phyloP scores from a whole-genome alignment of 805 yeast genomes.

The Metschnikowia sp. region DNA sequence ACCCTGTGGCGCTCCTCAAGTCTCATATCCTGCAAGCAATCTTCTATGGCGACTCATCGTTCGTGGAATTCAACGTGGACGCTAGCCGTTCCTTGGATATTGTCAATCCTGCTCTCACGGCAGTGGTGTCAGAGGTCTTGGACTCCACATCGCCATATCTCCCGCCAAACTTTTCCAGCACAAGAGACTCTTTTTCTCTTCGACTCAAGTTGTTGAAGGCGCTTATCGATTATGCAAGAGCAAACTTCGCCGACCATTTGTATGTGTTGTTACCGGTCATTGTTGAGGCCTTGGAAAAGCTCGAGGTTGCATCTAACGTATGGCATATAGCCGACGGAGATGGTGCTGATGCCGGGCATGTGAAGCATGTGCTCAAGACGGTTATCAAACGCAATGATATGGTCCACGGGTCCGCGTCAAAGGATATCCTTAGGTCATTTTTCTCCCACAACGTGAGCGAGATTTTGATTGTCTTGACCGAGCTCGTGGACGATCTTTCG shows the following conservation, averaged over 20 bases:
- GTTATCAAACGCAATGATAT: constrained; percentile 9
- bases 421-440: constrained; percentile 25
- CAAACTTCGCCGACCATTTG: constrained; percentile 43
- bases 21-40: constrained; percentile 84
- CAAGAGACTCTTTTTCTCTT: constrained; percentile 48
- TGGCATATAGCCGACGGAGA: constrained; percentile 26
- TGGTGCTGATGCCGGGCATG: constrained; percentile 5
- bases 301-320: constrained; percentile 44
- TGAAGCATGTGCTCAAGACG: constrained; percentile 14
- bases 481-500: constrained; percentile 22
- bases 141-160: constrained; percentile 53
- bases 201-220: constrained; percentile 45
- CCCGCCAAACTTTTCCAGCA: constrained; percentile 49
- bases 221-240: constrained; percentile 43
- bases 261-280: constrained; percentile 35
- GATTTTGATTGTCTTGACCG: constrained; percentile 28
- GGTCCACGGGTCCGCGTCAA: constrained; percentile 5
- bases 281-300: constrained; percentile 31
- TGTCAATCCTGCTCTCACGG: constrained; percentile 37
- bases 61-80: constrained; percentile 47
- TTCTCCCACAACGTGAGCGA: constrained; percentile 23
- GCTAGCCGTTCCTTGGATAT: constrained; percentile 22
- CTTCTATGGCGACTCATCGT: constrained; percentile 51
- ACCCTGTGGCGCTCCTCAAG: constrained; percentile 44
- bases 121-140: constrained; percentile 55